phyloP scores from a whole-genome alignment of 2,329 filamentous ascomycete species.

The Ambrosiella xylebori region DNA sequence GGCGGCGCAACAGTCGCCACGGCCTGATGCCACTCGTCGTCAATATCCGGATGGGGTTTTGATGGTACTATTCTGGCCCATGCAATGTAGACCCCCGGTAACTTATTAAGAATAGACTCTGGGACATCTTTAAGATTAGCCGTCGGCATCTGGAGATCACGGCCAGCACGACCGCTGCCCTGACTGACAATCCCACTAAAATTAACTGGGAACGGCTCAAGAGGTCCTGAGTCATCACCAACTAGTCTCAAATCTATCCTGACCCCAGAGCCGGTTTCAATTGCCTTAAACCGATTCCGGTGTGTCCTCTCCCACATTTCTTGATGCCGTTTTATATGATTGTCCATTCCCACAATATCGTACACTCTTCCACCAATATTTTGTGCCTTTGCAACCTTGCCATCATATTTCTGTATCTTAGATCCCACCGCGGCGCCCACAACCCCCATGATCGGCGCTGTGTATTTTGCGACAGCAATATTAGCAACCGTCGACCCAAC shows the following conservation, averaged over 20 bases:
- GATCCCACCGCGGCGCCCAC: slow-evolving; percentile 28
- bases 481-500: slow-evolving; percentile 32
- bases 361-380: slow-evolving; percentile 19
- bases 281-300: background rate
- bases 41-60: slow-evolving; percentile 1
- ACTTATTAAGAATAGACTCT: slow-evolving; percentile 32
- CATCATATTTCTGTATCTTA: slow-evolving; percentile 16
- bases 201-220: slow-evolving; percentile 34
- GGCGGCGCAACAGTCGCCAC: slow-evolving; percentile 39
- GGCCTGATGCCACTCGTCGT: slow-evolving; percentile 36
- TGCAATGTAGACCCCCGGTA: slow-evolving; percentile 47
- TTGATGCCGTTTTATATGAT: slow-evolving; percentile 17
- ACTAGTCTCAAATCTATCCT: slow-evolving; percentile 16
- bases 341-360: slow-evolving; percentile 16
- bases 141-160: slow-evolving; percentile 31
- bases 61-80: slow-evolving; percentile 35
- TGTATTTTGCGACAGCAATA: slow-evolving; percentile 8
- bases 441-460: slow-evolving; percentile 19
- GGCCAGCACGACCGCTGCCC: slow-evolving; percentile 25
- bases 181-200: slow-evolving; percentile 31
- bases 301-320: slow-evolving; percentile 18
- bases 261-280: background rate
- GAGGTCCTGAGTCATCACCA: slow-evolving; percentile 33
- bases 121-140: slow-evolving; percentile 36
- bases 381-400: slow-evolving; percentile 18